phyloP scores from a whole-genome alignment of 306 rosid species.

The Malus orientalis region DNA sequence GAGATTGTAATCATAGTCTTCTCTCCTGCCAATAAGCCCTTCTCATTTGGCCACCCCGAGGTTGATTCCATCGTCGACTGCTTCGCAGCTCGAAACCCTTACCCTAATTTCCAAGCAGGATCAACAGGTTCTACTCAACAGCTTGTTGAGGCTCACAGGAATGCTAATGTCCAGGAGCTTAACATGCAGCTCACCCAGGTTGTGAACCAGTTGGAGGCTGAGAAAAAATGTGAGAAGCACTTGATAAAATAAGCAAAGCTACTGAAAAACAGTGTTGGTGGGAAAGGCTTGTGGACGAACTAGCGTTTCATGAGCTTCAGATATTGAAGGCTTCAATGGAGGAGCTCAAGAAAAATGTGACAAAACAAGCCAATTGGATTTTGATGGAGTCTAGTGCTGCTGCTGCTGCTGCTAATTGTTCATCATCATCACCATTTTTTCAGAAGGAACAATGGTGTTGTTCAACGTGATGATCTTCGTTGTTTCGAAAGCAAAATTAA shows the following conservation, averaged over 20 bases:
- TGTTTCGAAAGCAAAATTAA: background rate
- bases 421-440: conserved; percentile 2
- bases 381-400: conserved; percentile 14
- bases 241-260: conserved; percentile 31
- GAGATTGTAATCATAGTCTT: conserved; percentile 53
- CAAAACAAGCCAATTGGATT: conserved; percentile 27
- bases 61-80: conserved; percentile 49
- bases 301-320: conserved; percentile 31
- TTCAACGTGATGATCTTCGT: background rate
- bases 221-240: conserved; percentile 41
- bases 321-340: conserved; percentile 36
- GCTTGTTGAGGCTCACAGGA: background rate
- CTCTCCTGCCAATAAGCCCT: conserved; percentile 58
- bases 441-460: conserved; percentile 1
- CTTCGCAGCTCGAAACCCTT: conserved; percentile 22
- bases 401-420: background rate
- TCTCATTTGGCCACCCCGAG: conserved; percentile 55
- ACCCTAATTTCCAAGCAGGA: background rate
- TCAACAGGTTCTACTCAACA: background rate
- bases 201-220: conserved; percentile 36
- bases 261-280: conserved; percentile 47
- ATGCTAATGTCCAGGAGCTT: conserved; percentile 31
- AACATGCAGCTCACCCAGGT: conserved; percentile 36
- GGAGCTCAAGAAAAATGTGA: conserved; percentile 42
- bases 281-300: conserved; percentile 44